phyloP scores from a whole-genome alignment of 2,329 filamentous ascomycete species.

The Alternaria triticimaculans region DNA sequence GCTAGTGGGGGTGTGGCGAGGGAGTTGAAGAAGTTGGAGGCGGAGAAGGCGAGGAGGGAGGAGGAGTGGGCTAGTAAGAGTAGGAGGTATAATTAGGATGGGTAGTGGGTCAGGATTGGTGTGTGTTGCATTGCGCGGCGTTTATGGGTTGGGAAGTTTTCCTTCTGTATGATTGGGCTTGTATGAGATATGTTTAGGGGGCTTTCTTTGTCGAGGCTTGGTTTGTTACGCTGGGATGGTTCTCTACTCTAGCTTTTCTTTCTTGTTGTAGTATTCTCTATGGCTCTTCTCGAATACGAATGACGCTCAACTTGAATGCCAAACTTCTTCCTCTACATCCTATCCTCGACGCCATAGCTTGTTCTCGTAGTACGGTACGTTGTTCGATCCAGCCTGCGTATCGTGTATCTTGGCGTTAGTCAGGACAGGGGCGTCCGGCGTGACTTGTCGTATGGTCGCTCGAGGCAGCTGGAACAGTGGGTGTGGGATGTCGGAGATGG shows the following conservation, averaged over 20 bases:
- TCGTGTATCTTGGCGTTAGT: background rate
- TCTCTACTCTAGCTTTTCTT: background rate
- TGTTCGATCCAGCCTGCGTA: background rate
- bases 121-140: slow-evolving; percentile 1
- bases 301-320: too few species aligned
- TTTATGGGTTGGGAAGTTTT: background rate
- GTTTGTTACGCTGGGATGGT: background rate
- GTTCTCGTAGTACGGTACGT: background rate
- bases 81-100: slow-evolving; percentile 36
- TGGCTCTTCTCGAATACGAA: too few species aligned
- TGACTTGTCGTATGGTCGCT: background rate
- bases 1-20: slow-evolving; percentile 75
- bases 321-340: background rate
- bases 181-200: background rate
- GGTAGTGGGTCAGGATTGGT: background rate
- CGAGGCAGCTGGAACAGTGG: background rate
- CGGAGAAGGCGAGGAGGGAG: slow-evolving; percentile 37
- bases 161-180: background rate
- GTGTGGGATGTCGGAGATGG: background rate
- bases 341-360: background rate
- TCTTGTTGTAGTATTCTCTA: background rate
- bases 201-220: too few species aligned
- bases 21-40: slow-evolving; percentile 50
- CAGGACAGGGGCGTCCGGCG: background rate
- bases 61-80: slow-evolving; percentile 29